Base-by-base conservation (phyloP, 179 eudicot species). In the Beta corolliflora region DNA sequence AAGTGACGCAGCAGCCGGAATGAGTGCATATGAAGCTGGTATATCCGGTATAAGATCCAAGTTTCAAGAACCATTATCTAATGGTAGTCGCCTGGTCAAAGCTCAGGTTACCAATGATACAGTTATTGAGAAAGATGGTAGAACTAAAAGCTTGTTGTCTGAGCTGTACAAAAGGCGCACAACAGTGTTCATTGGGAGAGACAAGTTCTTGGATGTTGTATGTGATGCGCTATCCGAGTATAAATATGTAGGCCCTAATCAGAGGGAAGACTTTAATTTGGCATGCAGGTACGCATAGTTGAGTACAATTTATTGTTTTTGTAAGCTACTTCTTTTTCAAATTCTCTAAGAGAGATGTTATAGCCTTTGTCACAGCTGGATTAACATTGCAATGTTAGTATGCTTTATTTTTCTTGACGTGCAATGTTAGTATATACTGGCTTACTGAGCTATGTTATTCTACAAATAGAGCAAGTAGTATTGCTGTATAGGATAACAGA, bases 101-200 rank as follows among this genome's bases (percentile, higher is more conserved):
- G 74, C 69, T 74, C 83, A 79, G 73, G 79, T 78, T 73, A 82
- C 61, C 71, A 41, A 72, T 64, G 73, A 61, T 73, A 68, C 81
- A 75, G 84, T 76, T 75, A 16, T 56, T 25, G 91, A 83, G 82
- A 82, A 84, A 64, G 88, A 86, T 80, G 74, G 73, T 68, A 82
- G 79, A 71, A 83, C 84, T 58, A 88, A 80, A 77, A 89, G 86
- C 69, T 78, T 87, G 79, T 92, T 91, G 50, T 92, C 91, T 68
- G 98, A 95, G 78, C 71, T 84, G 80, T 95, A 95, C 82, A 95
- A 94, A 91, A 91, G 86, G 79, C 93, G 95, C 68, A 94, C 98
- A 13, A 95, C 97, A 29, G 84, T 88, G 75, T 82, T 94, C 56
- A 87, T 95, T 63, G 84, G 85, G 79, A 92, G 99, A 86, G 88